Percentiles rank a stretch among this genome's conserved stretches.
phyloP scores from a whole-genome alignment of 176 grass and related monocot species.

The Phragmites australis region DNA sequence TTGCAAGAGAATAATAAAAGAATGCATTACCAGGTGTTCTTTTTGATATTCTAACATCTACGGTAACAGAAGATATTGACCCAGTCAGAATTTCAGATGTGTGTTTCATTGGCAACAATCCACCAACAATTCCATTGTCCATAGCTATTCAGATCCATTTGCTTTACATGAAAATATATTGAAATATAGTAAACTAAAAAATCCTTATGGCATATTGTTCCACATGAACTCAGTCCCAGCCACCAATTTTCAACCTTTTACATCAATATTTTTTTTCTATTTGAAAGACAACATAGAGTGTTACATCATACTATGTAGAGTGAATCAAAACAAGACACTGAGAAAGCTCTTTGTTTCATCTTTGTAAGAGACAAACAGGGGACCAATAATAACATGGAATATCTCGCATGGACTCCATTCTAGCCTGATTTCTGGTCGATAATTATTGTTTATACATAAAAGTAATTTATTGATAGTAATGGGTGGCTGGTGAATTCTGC shows the following conservation, averaged over 20 bases:
- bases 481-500: no score
- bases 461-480: no score
- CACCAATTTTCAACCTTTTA: no score
- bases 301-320: neutral
- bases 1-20: neutral
- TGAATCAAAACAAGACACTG: neutral
- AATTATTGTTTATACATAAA: no score
- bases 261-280: neutral
- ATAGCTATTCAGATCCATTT: constrained; percentile 17
- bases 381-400: no score
- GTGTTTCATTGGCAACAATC: constrained; percentile 13
- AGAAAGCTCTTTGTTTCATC: neutral
- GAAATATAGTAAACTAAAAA: constrained; percentile 7
- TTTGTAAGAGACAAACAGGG: neutral
- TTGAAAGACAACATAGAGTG: neutral
- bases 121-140: neutral
- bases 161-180: constrained; percentile 3
- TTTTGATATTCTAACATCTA: constrained; percentile 21
- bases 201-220: neutral
- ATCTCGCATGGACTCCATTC: no score
- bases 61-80: constrained; percentile 24
- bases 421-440: no score
- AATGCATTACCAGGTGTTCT: neutral
- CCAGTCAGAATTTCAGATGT: neutral
- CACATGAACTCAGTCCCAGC: neutral